These are phyloP conservation scores for Phragmites australis DNA, from an alignment of 176 grass and related monocot species.

Conservation along the genomic window DNA sequence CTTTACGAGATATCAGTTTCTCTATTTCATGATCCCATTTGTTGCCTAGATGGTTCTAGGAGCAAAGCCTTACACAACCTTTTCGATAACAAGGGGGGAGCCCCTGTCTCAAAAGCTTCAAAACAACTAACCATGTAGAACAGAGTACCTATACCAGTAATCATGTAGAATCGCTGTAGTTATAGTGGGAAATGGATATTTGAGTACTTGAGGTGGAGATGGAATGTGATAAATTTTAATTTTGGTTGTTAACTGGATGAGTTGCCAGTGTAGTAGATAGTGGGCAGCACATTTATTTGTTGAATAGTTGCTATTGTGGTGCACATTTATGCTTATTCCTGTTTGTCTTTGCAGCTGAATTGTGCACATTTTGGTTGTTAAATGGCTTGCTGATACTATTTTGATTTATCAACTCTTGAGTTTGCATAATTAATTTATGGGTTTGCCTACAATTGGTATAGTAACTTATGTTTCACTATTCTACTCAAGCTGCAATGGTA, in stretches of 20 bases:
- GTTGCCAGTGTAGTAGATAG: background rate
- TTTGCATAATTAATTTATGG: background rate
- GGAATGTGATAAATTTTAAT: background rate
- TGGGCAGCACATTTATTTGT: background rate
- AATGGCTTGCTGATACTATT: background rate
- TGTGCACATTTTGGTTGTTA: too few species aligned
- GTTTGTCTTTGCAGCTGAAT: background rate
- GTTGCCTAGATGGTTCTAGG: background rate
- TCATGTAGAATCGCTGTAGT: background rate
- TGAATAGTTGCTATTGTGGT: background rate
- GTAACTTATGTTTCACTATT: constrained; percentile 3
- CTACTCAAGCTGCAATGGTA: background rate
- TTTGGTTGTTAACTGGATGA: constrained; percentile 10
- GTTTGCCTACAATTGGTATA: background rate
- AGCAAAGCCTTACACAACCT: constrained; percentile 5
- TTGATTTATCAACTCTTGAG: background rate
- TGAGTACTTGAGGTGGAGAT: background rate
- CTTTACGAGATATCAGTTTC: background rate
- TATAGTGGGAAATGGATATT: background rate
- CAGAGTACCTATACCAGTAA: background rate
- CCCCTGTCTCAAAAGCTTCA: background rate
- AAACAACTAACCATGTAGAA: background rate
- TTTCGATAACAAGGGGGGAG: background rate
- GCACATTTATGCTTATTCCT: background rate
- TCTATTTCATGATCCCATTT: background rate